phyloP scores from a whole-genome alignment of 1,284 basidiomycete genomes.

The Hymenochaete sp. region DNA sequence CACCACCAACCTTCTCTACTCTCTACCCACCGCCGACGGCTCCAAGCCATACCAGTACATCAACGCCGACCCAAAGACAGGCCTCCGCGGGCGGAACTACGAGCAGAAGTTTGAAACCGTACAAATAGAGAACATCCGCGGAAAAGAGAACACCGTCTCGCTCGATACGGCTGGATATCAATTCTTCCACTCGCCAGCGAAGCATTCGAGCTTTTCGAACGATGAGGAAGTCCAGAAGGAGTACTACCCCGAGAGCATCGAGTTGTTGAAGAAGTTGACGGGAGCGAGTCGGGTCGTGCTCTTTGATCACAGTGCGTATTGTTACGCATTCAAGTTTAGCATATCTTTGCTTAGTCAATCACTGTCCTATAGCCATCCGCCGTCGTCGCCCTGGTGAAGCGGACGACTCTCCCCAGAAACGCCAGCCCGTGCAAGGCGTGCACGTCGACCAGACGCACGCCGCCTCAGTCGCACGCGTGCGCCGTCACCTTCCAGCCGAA shows the following conservation, averaged over 20 bases:
- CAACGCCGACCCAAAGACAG: conserved; percentile 15
- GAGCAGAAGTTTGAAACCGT: conserved; percentile 23
- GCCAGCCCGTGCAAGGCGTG: conserved; percentile 36
- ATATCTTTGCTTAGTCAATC: not conserved
- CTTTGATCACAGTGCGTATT: conserved; percentile 54
- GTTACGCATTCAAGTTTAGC: not conserved
- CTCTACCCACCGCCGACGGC: conserved; percentile 19
- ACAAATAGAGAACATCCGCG: conserved; percentile 48
- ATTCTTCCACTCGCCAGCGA: conserved; percentile 33
- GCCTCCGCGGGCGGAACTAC: conserved; percentile 11
- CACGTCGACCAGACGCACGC: conserved; percentile 25
- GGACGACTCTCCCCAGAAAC: conserved; percentile 31
- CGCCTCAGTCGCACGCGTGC: conserved; percentile 22
- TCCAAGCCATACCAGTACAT: conserved; percentile 20
- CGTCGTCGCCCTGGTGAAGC: conserved; percentile 31
- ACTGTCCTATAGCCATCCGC: conserved; percentile 29
- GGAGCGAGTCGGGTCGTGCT: conserved; percentile 50
- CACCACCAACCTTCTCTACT: conserved; percentile 18
- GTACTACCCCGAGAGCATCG: conserved; percentile 54
- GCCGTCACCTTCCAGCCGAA: conserved; percentile 23
- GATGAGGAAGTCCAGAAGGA: conserved; percentile 41
- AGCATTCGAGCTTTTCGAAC: conserved; percentile 36
- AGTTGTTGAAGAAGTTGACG: conserved; percentile 50
- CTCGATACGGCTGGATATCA: conserved; percentile 54
- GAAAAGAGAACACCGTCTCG: conserved; percentile 37